Evolutionary conservation across 306 rosid species (phyloP), one percentile per base, ranked within the genome.

Genomic region (Malus sylvestris): DNA sequence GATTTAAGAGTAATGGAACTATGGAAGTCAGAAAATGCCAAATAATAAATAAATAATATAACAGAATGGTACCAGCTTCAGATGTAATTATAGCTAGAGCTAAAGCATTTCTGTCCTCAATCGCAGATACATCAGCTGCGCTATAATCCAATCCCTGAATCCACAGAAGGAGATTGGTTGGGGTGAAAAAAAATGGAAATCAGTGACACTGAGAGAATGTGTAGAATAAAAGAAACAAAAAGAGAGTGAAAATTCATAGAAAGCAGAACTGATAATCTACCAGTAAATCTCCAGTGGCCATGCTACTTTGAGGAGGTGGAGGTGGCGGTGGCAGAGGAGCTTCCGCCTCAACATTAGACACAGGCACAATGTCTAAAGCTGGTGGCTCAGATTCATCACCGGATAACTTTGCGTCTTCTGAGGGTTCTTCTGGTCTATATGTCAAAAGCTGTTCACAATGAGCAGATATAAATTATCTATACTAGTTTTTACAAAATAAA

Each of bases 81-180:
- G 96, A 74, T 77, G 98, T 83, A 67, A 96, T 89, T 80, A 96
- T 91, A 79, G 99, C 98, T 25, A 96, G 79, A 77, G 99, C 91
- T 81, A 96, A 83, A 64, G 98, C 98, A 83, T 93, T 96, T 77
- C 92, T 88, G 63, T 96, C 96, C 88, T 96, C 99, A 73, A 93
- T 86, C 40, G 84, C 84, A 29, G 93, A 83, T 69, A 88, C 96
- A 89, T 87, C 84, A 46, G 90, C 86, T 53, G 86, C 67, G 42
- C 42, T 74, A 72, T 81, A 90, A 82, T 81, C 86, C 89, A 96
- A 89, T 35, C 99, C 99, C 99, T 96, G 85, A 80, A 81, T 42
- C 70, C 73, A 86, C 29, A 60, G 68, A 42, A 73, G 57, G 61
- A 75, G 60, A 40, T 79, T 77, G 55, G 15, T 4, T 30, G 46